Evolutionary conservation across 768 basidiomycete genomes (phyloP).

Genomic region (Podaxis pistillaris): DNA sequence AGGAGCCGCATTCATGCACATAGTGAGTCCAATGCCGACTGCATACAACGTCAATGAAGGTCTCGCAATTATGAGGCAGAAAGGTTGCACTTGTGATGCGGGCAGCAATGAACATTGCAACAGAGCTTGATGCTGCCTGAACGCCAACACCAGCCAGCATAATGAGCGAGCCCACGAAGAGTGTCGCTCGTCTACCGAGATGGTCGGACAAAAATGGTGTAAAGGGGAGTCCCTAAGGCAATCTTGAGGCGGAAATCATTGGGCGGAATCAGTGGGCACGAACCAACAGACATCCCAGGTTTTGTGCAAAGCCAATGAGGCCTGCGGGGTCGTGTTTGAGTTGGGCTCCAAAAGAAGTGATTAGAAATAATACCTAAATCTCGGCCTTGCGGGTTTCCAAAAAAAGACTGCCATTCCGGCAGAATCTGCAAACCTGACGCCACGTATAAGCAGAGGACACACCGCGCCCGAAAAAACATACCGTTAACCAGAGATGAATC

Average conservation of each 20-base stretch:
- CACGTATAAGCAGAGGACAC: neutral
- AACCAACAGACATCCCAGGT: conserved; percentile 52
- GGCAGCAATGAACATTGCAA: conserved; percentile 55
- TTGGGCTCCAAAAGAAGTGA: neutral
- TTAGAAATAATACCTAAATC: conserved; percentile 37
- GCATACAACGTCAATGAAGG: conserved; percentile 7
- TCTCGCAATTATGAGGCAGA: neutral
- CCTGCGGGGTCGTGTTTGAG: conserved; percentile 33
- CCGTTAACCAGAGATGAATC: conserved; percentile 67
- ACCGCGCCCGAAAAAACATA: conserved; percentile 13
- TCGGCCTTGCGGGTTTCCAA: conserved; percentile 49
- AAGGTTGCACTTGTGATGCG: conserved; percentile 46
- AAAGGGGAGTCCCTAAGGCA: conserved; percentile 53
- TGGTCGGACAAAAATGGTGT: conserved; percentile 60
- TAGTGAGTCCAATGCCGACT: conserved; percentile 66
- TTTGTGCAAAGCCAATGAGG: conserved; percentile 65
- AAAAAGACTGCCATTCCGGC: conserved; percentile 60
- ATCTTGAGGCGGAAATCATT: neutral
- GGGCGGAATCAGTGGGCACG: conserved; percentile 18
- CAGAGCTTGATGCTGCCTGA: conserved; percentile 46
- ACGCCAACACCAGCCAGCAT: conserved; percentile 64
- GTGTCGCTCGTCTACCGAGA: conserved; percentile 56
- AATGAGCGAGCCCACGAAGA: conserved; percentile 59
- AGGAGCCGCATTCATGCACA: conserved; percentile 62
- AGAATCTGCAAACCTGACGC: conserved; percentile 62